Evolutionary conservation across 1,284 basidiomycete genomes (phyloP), one percentile per base, ranked within the genome.

Genomic region (Pseudozyma sp.): DNA sequence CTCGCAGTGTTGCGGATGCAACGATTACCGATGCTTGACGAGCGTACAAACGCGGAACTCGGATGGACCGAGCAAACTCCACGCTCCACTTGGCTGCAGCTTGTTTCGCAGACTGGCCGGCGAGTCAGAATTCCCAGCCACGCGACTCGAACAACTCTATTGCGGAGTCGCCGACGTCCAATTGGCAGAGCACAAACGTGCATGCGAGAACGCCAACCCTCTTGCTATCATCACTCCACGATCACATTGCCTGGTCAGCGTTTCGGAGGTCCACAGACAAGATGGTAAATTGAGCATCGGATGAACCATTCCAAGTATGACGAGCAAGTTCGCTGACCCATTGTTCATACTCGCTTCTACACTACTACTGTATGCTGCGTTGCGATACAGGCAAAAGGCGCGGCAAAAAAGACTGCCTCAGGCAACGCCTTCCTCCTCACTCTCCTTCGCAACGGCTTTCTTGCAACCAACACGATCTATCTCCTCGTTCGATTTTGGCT

Each of bases 381-480:
- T 49, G 18, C 16, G 5, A 34, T 31, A 6, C 54, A 73, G 78
- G 76, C 62, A 51, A 73, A 50, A 42, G 74, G 76, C 73, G 81
- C 67, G 64, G 78, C 66, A 43, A 78, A 52, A 31, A 73, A 73
- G 59, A 73, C 70, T 39, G 73, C 80, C 8, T 63, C 77, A 12
- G 68, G 65, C 50, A 83, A 83, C 59, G 77, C 77, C 1, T 65
- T 70, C 11, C 77, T 80, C 13, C 59, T 80, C 25, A 62, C 48
- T 16, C 54, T 76, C 39, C 79, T 84, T 21, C 63, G 64, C 43
- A 65, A 74, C 34, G 83, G 83, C 35, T 84, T 84, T 49, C 55
- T 81, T 9, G 47, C 79, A n/a, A 73, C 78, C 45, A 83, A 82
- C 54, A 67, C 75, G 5, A 39, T 81, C 39, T 79, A 82, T 42